Evolutionary conservation across 108 stramenopile genomes (phyloP), one percentile per base, ranked within the genome.

Genomic region (Skeletonema marinoi): DNA sequence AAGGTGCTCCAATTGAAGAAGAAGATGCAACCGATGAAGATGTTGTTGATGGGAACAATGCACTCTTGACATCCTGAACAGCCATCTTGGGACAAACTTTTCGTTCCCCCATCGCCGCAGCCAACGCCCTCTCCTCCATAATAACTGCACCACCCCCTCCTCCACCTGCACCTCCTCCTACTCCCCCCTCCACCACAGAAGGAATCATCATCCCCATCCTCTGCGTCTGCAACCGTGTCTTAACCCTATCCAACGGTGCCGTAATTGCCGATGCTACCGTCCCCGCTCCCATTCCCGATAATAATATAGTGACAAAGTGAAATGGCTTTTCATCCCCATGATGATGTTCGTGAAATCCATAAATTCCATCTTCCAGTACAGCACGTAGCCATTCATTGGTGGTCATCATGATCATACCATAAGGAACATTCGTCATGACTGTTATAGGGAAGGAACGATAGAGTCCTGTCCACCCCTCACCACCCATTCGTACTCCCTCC

Each of bases 241-340:
- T 99, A 42, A 99, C 88, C 16, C 98, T 89, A 88, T 99, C 99
- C 60, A 99, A 80, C 1, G 99, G 99, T 13, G 94, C 98, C 32
- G 99, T 99, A 13, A 87, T 41, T 8, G 86, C 89, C 10, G 97
- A 91, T 5, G 99, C 99, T 32, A 96, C 59, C 19, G 88, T 88
- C 14, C 99, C 98, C 6, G 98, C 97, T 38, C 93, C 79, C 60
- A 92, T 81, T 33, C 96, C 96, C 6, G 96, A 86, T 9, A 87
- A 56, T 61, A 99, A 74, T 39, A 88, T 85, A 3, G 80, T 84
- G 14, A 71, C 41, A 59, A 78, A 79, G 61, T 79, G 73, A 39
- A 74, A 82, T 30, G 36, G 73, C 14, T 67, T 66, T 10, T 74
- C 59, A 7, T 75, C 68, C 16, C 69, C 66, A 46, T 78, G 38